These are phyloP conservation scores for Mucor irregularis DNA, from an alignment of 371 early-diverging fungal species.

Conservation along the genomic window DNA sequence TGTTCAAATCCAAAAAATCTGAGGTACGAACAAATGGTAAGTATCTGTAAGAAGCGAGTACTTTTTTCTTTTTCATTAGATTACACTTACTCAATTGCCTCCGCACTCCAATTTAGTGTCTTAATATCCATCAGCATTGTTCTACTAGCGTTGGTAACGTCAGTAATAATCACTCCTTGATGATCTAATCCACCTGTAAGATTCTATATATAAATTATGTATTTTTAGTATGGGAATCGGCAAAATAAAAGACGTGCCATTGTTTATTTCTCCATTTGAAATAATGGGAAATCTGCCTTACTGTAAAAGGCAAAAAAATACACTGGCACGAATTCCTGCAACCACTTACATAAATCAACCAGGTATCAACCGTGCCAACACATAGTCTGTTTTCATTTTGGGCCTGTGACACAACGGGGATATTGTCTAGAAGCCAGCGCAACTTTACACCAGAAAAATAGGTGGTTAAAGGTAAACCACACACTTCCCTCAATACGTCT, in stretches of 20 bases:
- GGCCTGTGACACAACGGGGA: conserved; percentile 60
- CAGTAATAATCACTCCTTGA: conserved; percentile 78
- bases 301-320: conserved; percentile 1
- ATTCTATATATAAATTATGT: conserved; percentile 38
- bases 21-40: no score
- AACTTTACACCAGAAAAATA: conserved; percentile 94
- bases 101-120: conserved; percentile 81
- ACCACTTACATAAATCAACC: conserved; percentile 57
- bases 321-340: no score
- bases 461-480: conserved; percentile 90
- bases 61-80: background rate
- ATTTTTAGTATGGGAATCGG: conserved; percentile 9
- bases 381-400: conserved; percentile 34
- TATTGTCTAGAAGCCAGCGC: conserved; percentile 91
- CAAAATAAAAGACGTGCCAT: background rate
- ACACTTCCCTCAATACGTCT: conserved; percentile 54
- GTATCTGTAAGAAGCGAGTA: background rate
- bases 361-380: conserved; percentile 94
- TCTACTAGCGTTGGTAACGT: conserved; percentile 94
- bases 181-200: conserved; percentile 64
- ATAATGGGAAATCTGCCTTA: no score
- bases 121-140: conserved; percentile 93
- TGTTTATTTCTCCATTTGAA: conserved; percentile 56
- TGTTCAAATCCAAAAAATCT: conserved; percentile 42
- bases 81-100: conserved; percentile 59